Evolutionary conservation across 192 early-diverging fungal species (phyloP), one percentile per base, ranked within the genome.

Genomic region (Glomus cerebriforme): DNA sequence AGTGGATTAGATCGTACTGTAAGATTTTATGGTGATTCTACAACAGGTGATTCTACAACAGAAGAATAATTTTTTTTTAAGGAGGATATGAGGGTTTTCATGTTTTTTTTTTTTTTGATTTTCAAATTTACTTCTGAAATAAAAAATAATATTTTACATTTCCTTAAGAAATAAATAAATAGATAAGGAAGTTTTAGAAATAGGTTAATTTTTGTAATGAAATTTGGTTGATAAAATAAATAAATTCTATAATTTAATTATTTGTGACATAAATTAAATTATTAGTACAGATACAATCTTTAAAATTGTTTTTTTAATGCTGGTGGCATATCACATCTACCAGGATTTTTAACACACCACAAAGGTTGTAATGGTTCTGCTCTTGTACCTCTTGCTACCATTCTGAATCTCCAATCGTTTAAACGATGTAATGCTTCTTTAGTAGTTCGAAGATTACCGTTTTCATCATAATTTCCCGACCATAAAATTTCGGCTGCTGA

Each of bases 311-410:
- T 22, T 54, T 54, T 54, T 54, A 54, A 54, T 54, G 49, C 47
- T 54, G 47, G 47, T n/a, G 49, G 49, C 15, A 54, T 1, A 69
- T 78, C 49, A 24, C 77, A 78, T 31, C 24, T 26, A 22, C 65
- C 65, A 58, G 64, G 49, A 54, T 54, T 68, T 15, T 43, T 13
- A 34, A 59, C 91, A 78, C 91, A 93, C 92, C 92, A 93, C 35
- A 93, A 86, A 17, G 92, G 92, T 82, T 95, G 93, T 65, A 95
- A 66, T 24, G 92, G 90, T 73, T 91, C 91, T 2, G 92, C 91
- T 22, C 69, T 73, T 69, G 92, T 91, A 1, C 92, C 92, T 54
- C 93, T 86, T 2, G 81, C 83, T 8, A 93, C 84, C 82, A 93
- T 83, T 65, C 92, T 85, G 87, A 91, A 93, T 8, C 93, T 90